Base-by-base conservation (phyloP, 805 yeast genomes). In the Hanseniaspora pseudoguilliermondii region DNA sequence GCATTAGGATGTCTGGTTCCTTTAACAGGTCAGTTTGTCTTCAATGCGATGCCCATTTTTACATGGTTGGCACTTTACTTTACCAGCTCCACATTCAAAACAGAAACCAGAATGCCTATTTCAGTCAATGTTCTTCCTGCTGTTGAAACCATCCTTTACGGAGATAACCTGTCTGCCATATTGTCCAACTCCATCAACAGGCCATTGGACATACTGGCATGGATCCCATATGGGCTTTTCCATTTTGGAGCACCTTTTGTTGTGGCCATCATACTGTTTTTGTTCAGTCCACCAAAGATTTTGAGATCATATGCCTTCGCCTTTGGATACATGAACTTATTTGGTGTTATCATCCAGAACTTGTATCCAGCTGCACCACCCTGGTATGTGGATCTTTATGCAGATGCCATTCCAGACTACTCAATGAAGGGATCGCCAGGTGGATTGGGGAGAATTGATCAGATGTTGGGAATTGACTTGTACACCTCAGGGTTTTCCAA, bases 331-430 rank as follows among this genome's bases (percentile, higher is more conserved):
- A 85, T 89, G 91, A 93, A 91, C 69, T 69, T 90, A 60, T 67
- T 81, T 52, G 97, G 97, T 46, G 97, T 91, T 35, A 64, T 84
- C 38, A 78, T 80, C 56, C 97, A 93, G 71, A 76, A 88, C 61
- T 59, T 82, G 5, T 88, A 87, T 67, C 96, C 98, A 6, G 86
- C 93, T 50, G 97, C 97, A 54, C 95, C 98, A 15, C 98, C 98
- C 20, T 91, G 98, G 98, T 91, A 91, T 67, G 85, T 86, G 64
- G 80, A 80, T 58, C 68, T 83, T 49, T 83, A 91, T 66, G 96
- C 96, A 1, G 75, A 90, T 58, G 83, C 80, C 55, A 93, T 96
- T 34, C 97, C 97, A 2, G 81, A 88, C 69, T 91, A 91, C 69
- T 73, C 83, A 54, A 89, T 91, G 95, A 74, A 75, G 49, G 98